These are phyloP conservation scores for Penicillium vulpinum DNA, from an alignment of 2,329 filamentous ascomycete genomes.

Conservation along the genomic window DNA sequence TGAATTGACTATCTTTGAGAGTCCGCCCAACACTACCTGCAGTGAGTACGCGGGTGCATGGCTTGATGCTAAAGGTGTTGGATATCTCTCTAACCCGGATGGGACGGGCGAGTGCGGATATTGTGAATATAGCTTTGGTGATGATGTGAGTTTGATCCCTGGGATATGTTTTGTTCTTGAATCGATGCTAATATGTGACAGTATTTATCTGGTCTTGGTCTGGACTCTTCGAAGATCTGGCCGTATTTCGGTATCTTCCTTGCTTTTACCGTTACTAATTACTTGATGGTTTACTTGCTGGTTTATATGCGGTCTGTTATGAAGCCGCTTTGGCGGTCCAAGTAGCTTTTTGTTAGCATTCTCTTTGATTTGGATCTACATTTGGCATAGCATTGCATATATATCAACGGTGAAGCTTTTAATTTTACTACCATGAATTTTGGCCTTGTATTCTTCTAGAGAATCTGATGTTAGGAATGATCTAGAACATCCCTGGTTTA, in stretches of 20 bases:
- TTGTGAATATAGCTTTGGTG: constrained; percentile 65
- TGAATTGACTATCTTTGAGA: constrained; percentile 70
- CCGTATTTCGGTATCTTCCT: constrained; percentile 38
- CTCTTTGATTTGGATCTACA: neutral
- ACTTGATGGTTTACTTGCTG: constrained; percentile 37
- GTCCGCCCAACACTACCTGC: constrained; percentile 66
- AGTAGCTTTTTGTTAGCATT: constrained; percentile 15
- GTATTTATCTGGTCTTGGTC: constrained; percentile 33
- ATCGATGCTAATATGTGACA: constrained; percentile 12
- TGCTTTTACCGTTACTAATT: constrained; percentile 36
- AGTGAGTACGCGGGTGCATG: constrained; percentile 71
- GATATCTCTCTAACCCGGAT: constrained; percentile 67
- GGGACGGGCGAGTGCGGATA: constrained; percentile 69
- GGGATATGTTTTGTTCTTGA: neutral
- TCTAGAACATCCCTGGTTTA: too few relatives aligned
- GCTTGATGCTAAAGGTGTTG: constrained; percentile 64
- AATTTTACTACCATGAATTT: neutral
- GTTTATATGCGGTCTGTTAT: constrained; percentile 37
- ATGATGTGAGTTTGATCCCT: constrained; percentile 30
- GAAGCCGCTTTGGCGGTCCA: constrained; percentile 29
- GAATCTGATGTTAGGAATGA: neutral
- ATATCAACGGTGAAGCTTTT: neutral
- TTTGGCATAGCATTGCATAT: neutral
- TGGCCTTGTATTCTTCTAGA: neutral
- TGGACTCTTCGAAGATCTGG: constrained; percentile 37